Conservation (phyloP, 2,329 filamentous ascomycete species). For the Trichophyton rubrum region DNA sequence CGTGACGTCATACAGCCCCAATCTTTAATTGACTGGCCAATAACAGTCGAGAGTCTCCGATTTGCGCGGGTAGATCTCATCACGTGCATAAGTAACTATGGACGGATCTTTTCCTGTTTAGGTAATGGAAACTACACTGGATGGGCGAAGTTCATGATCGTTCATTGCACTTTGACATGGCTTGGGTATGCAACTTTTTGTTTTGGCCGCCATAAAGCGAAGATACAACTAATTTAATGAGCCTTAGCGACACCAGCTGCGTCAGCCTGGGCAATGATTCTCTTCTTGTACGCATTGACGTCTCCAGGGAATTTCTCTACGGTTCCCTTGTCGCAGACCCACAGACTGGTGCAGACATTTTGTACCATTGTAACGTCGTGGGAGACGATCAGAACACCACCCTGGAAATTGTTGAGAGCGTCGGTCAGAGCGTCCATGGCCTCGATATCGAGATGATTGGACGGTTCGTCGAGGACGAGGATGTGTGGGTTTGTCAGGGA, state of each 20-base stretch:
- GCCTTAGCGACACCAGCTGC: constrained; percentile 59
- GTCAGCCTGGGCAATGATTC: constrained; percentile 79
- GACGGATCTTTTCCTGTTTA: too few relatives aligned
- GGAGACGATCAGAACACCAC: constrained; percentile 94
- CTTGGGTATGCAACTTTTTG: too few relatives aligned
- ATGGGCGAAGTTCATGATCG: too few relatives aligned
- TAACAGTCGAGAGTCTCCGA: too few relatives aligned
- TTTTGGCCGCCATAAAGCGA: not conserved
- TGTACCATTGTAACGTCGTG: constrained; percentile 99
- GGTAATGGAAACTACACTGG: too few relatives aligned
- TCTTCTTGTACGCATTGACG: constrained; percentile 95
- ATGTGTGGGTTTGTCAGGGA: constrained; percentile 92
- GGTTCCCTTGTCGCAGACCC: constrained; percentile 89
- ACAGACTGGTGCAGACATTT: constrained; percentile 85
- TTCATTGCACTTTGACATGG: too few relatives aligned
- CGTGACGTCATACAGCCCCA: too few relatives aligned
- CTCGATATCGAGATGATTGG: constrained; percentile 97
- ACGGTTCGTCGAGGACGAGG: constrained; percentile 93
- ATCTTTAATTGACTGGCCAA: too few relatives aligned
- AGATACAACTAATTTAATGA: constrained; percentile 22
- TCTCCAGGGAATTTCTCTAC: constrained; percentile 95
- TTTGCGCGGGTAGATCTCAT: too few relatives aligned
- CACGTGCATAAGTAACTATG: too few relatives aligned
- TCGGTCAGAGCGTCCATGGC: constrained; percentile 91
- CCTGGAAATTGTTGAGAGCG: constrained; percentile 75